Conservation (phyloP, 75 land plant species). For the Picea glauca region DNA sequence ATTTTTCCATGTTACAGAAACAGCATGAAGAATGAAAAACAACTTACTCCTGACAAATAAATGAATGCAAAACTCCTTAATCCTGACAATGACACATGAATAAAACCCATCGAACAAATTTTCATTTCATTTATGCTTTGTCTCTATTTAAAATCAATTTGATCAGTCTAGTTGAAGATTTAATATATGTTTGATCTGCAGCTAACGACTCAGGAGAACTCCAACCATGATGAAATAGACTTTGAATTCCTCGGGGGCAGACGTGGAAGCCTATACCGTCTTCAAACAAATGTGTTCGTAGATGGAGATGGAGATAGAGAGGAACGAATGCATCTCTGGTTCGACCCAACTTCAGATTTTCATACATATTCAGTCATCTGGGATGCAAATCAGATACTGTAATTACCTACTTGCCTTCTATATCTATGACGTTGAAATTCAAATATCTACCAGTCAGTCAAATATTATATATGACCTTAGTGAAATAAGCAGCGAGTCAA, state of each 20-base stretch:
- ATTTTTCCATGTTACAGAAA: no score
- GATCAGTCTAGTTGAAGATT: not conserved
- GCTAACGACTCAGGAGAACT: not conserved
- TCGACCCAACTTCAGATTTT: slow-evolving; percentile 34
- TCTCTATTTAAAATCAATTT: not conserved
- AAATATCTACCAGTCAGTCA: not conserved
- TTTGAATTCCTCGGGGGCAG: slow-evolving; percentile 26
- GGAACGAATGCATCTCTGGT: slow-evolving; percentile 24
- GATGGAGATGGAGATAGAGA: slow-evolving; percentile 22
- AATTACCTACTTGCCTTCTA: not conserved
- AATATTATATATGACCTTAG: not conserved
- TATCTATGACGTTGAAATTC: no score
- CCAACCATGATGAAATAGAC: slow-evolving; percentile 24
- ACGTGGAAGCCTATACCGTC: slow-evolving; percentile 20
- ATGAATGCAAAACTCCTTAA: no score
- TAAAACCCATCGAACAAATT: not conserved
- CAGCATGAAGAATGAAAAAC: no score
- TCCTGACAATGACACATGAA: no score
- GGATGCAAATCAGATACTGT: slow-evolving; percentile 30
- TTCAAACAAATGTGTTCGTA: slow-evolving; percentile 34
- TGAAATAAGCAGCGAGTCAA: not conserved
- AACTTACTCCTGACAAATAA: no score
- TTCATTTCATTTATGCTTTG: not conserved
- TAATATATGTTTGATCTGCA: not conserved
- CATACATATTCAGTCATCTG: slow-evolving; percentile 24